Base-by-base conservation (phyloP, 2,329 filamentous ascomycete genomes). In the Tolypocladium sp. region DNA sequence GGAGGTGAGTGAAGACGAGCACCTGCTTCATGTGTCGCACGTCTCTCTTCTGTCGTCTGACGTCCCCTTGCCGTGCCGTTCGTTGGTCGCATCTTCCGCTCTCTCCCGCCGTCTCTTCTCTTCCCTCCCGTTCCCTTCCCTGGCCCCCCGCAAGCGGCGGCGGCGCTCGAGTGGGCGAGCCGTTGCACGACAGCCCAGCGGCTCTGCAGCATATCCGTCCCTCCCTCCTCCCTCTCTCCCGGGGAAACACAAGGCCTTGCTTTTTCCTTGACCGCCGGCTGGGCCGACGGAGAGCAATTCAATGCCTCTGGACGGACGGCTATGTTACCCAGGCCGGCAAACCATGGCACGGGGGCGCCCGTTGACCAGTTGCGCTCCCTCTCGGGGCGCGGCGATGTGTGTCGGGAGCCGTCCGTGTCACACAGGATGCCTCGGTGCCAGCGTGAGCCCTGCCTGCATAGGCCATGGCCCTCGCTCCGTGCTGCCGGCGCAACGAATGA, bases 1-100 rank as follows among this genome's bases (percentile, higher is more conserved):
- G 52, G 60, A 63, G 61, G 61, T 63, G 55, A 60, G 61, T 58
- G 51, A 41, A 13, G 27, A 38, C 25, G 46, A 55, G 55, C 41
- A 15, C 44, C 42, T 13, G 41, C 22, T 52, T 52, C 20, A 2
- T 17, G 25, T 22, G 25, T 51, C 46, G 46, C 44, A 51, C n/a
- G n/a, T n/a, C n/a, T n/a, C n/a, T n/a, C n/a, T n/a, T n/a, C n/a
- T n/a, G n/a, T n/a, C 49, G 30, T 3, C 49, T 35, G 49, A 20
- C 46, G 46, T 22, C 44, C 44, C 44, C 44, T 27, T 2, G 46
- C 17, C 30, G 49, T 17, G 6, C 46, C 20, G 49, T 37, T 53
- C 20, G 49, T 37, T 53, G 49, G 49, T 13, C 49, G 49, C 49
- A 15, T 22, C 20, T 20, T 22, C 49, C 27, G 25, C 22, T 20